Evolutionary conservation across 2,329 filamentous ascomycete species (phyloP), one percentile per base, ranked within the genome.

Genomic region (Aspergillus awamori): DNA sequence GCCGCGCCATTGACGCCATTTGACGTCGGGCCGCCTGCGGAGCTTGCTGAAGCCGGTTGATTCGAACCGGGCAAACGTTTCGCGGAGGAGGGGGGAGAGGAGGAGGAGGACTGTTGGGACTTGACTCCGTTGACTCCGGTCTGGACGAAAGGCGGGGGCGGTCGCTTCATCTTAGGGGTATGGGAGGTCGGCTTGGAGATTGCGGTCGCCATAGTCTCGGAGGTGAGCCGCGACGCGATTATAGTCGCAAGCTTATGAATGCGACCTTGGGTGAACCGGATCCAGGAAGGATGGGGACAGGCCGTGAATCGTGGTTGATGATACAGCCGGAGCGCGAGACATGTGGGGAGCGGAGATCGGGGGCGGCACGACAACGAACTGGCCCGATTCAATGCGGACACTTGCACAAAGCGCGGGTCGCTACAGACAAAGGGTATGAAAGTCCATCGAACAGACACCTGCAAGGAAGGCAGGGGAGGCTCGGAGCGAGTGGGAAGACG

Each of bases 161-260:
- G 87, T 38, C 89, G 87, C 78, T 92, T 92, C 65, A 86, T 83
- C 78, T 92, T 92, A 67, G 75, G 72, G 62, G 80, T 73, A 67
- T 80, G 75, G 53, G 79, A 74, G 59, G 75, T 71, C 53, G 75
- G 75, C 69, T 79, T 79, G 45, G 78, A 79, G 52, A 81, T 72
- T 56, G 77, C 77, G 53, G 78, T 81, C 57, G 78, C 78, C 79
- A 80, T 80, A 53, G 58, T 73, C 67, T 64, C 65, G 61, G 56
- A 59, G 60, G 58, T 48, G 52, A 43, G 48, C 65, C 66, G 67
- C 68, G 60, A 70, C 55, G 51, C 60, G 53, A 58, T 55, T 62
- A 61, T 53, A 56, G 57, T 48, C 60, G 65, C 64, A 58, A 52
- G 49, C 47, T 65, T 53, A 58, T 38, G 48, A 56, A 63, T 63